Base-by-base conservation (phyloP, 75 land plant species). In the Pinus tabuliformis region DNA sequence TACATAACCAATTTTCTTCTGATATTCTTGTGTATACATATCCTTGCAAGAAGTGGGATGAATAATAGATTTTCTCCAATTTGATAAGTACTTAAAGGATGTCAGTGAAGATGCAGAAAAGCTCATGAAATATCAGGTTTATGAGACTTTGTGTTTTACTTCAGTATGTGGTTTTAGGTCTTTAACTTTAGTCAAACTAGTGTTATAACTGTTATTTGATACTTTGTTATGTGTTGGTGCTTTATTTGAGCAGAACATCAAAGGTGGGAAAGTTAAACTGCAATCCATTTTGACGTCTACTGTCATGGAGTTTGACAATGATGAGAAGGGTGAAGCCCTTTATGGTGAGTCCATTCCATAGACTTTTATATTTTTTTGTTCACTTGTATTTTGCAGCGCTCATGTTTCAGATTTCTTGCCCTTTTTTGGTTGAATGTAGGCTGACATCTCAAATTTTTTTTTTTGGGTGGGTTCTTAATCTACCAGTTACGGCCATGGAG, bases 261-360 rank as follows among this genome's bases (percentile, higher is more conserved):
- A n/a, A 95, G 98, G 98, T 61, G 98, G 98, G 33, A 92, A 72
- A 81, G 93, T 95, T 54, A 82, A 82, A 66, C 75, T 95, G 64
- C 89, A 86, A 30, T 76, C 93, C 8, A 94, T 94, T 56, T 1
- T 87, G 78, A 78, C 80, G 87, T 91, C 98, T 13, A 61, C 81
- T 4, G 24, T 81, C 66, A 72, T 72, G 56, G 98, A 95, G 57
- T 95, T 91, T 78, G 93, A 93, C 75, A 79, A 93, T 76, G 45
- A 77, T 17, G 92, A 93, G 33, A 95, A 95, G 75, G 98, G 93
- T 62, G 98, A 96, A 84, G 99, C 99, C 9, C 85, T 96, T n/a
- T 86, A 91, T 84, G 97, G 99, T 96, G 56, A 79, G 82, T 70
- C 64, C 36, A 30, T 18, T 20, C n/a, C 20, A 37, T 6, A 1